These are phyloP conservation scores for Prunus armeniaca DNA, from an alignment of 306 rosid genomes.

Conservation along the genomic window DNA sequence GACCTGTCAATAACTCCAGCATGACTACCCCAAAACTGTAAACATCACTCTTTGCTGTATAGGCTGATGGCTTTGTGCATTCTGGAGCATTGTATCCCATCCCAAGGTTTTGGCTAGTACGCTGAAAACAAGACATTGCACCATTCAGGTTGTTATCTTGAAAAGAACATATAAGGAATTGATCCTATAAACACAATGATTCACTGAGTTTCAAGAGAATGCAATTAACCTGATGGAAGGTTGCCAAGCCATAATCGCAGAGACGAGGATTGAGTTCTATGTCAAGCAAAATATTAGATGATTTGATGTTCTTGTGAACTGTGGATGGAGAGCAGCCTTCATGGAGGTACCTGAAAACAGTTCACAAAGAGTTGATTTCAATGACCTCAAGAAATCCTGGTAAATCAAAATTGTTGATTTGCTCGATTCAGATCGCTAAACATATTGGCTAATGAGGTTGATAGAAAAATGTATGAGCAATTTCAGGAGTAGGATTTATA, in stretches of 20 bases:
- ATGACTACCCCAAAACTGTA: slow-evolving; percentile 89
- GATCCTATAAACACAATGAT: background rate
- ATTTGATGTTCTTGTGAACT: slow-evolving; percentile 83
- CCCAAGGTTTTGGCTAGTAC: slow-evolving; percentile 64
- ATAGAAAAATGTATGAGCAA: background rate
- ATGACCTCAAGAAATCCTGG: background rate
- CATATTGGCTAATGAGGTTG: too few relatives aligned
- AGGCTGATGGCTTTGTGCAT: slow-evolving; percentile 63
- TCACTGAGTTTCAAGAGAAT: background rate
- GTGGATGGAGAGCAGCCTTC: slow-evolving; percentile 67
- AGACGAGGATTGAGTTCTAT: slow-evolving; percentile 74
- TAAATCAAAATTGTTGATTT: background rate
- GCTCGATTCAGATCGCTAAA: background rate
- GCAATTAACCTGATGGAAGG: slow-evolving; percentile 60
- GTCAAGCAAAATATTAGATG: slow-evolving; percentile 79
- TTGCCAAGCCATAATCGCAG: slow-evolving; percentile 78
- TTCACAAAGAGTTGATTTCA: background rate
- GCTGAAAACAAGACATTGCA: slow-evolving; percentile 27
- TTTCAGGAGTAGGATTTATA: slow-evolving; percentile 10
- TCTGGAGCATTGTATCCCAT: slow-evolving; percentile 90
- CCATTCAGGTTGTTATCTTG: background rate
- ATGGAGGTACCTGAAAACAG: slow-evolving; percentile 71
- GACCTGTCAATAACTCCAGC: slow-evolving; percentile 85
- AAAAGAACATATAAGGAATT: background rate
- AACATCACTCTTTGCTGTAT: slow-evolving; percentile 70